Conservation (phyloP, 768 basidiomycete species). For the Macrocybe gigantea region DNA sequence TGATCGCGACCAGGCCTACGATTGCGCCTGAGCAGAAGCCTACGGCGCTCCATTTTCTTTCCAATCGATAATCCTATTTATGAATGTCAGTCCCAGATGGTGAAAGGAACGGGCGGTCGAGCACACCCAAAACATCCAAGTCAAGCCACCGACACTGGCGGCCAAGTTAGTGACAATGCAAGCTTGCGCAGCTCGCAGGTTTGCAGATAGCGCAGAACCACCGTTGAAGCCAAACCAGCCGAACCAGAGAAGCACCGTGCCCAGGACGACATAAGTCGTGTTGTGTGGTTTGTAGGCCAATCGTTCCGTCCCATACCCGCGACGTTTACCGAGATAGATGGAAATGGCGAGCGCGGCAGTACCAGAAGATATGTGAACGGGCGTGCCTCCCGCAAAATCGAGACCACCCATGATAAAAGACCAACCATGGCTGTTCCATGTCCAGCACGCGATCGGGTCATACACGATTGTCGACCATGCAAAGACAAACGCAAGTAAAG, state of each 20-base stretch:
- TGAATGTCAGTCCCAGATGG: not conserved
- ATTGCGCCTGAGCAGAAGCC: constrained; percentile 97
- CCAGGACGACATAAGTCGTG: constrained; percentile 88
- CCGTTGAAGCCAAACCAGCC: constrained; percentile 98
- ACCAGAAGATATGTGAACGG: constrained; percentile 95
- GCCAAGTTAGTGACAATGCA: constrained; percentile 93
- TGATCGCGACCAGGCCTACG: constrained; percentile 84
- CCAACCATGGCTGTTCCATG: constrained; percentile 84
- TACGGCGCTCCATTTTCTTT: constrained; percentile 89
- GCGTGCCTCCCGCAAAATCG: constrained; percentile 94
- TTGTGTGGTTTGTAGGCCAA: constrained; percentile 94
- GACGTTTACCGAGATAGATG: constrained; percentile 84
- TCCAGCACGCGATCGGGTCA: constrained; percentile 94
- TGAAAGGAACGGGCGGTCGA: not conserved
- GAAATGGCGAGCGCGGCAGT: constrained; percentile 89
- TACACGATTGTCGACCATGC: constrained; percentile 87
- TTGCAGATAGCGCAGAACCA: constrained; percentile 85
- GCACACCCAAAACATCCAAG: constrained; percentile 87
- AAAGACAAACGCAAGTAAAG: constrained; percentile 86
- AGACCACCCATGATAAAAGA: constrained; percentile 75
- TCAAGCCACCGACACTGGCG: constrained; percentile 80
- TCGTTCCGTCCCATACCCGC: constrained; percentile 86
- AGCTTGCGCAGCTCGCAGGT: constrained; percentile 81
- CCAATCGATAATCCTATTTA: constrained; percentile 80
- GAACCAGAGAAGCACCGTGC: constrained; percentile 91